A percentile compares a stretch with the other conserved stretches of the same genome.
These are phyloP conservation scores for Cucumis hystrix DNA, from an alignment of 306 rosid genomes.

Conservation along the genomic window DNA sequence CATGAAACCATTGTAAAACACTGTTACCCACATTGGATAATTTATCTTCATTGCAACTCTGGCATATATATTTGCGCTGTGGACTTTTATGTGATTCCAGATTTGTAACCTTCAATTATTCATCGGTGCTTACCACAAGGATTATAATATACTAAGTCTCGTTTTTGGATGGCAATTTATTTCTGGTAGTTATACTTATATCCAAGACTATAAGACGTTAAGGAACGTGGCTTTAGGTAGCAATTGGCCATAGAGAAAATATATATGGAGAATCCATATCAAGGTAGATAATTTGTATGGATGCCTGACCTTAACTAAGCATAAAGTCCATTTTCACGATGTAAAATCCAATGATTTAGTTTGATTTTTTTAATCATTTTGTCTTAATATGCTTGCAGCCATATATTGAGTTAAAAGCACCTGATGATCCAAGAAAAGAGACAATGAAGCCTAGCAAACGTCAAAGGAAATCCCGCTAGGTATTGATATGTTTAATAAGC, in stretches of 20 bases:
- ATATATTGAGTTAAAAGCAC: constrained; percentile 49
- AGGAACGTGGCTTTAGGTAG: neutral
- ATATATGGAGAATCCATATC: neutral
- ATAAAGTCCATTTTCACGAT: neutral
- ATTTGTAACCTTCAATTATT: neutral
- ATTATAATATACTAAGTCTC: neutral
- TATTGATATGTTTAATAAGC: neutral
- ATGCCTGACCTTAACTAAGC: neutral
- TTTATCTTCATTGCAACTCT: neutral
- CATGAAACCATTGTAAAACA: neutral
- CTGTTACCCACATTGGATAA: neutral
- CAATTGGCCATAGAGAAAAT: neutral
- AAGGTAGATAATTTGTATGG: neutral
- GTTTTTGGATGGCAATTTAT: neutral
- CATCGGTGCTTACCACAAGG: neutral
- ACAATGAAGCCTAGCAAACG: constrained; percentile 54
- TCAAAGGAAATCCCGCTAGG: constrained; percentile 41
- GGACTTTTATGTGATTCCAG: neutral
- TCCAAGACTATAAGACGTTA: neutral
- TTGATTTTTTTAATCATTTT: constrained; percentile 2
- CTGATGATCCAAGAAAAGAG: constrained; percentile 63
- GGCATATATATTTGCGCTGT: neutral
- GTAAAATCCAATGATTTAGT: neutral
- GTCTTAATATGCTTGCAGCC: constrained; percentile 53
- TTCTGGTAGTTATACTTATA: neutral